Base-by-base conservation (phyloP, 2,329 filamentous ascomycete genomes). In the Sarocladium kiliense region DNA sequence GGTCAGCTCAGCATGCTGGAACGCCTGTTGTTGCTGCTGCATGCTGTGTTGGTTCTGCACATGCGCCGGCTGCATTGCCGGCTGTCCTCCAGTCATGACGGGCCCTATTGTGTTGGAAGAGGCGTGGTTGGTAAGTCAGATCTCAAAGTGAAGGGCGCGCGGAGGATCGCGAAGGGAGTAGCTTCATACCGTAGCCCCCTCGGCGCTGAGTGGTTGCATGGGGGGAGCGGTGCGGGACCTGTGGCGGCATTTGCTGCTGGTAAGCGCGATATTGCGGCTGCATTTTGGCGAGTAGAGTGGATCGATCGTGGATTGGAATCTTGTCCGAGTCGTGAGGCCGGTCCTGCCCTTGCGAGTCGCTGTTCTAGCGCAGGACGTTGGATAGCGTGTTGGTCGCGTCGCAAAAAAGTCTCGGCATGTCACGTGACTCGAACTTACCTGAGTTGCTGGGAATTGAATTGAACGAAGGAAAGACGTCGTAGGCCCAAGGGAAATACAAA, bases 1-100 rank as follows among this genome's bases (percentile, higher is more conserved):
- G 45, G 88, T 85, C 59, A 84, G 78, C 68, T 89, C 86, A 61
- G 77, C 79, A 44, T 83, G 82, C 60, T 59, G 57, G 12, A 41
- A 16, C 23, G 74, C 75, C 57, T 77, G 74, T 36, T 73, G 71
- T 58, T 79, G 77, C 59, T 79, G 77, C 59, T 81, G 77, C 60
- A 51, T 34, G 23, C 36, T 51, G 47, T 74, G 71, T 30, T 68
- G 71, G 19, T 25, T 27, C n/a, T 53, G 50, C 57, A 79, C 71
- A 63, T 83, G 79, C n/a, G 77, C 75, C 60, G 77, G 77, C 32
- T 39, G 32, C 50, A 53, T 53, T 12, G 27, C 47, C 47, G 47
- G 47, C 30, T 51, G 47, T 51, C 47, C 47, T 36, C 47, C 47
- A 51, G 47, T 51, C 47, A 51, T 51, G 27, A 36, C 47, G 27